Evolutionary conservation across 441 rosid species (phyloP).

Genomic region (Euphorbia celastroides): DNA sequence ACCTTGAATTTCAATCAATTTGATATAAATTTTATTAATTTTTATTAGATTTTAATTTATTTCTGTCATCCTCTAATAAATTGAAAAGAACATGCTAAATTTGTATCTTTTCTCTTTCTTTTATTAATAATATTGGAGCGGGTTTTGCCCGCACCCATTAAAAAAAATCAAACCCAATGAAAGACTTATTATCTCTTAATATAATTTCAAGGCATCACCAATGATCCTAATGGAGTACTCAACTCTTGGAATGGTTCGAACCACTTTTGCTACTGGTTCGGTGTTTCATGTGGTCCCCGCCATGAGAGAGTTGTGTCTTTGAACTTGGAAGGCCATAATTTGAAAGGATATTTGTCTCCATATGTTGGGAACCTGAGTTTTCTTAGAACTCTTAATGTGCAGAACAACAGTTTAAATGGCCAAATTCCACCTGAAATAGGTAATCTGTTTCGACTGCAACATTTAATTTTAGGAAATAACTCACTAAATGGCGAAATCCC

Average conservation of each 20-base stretch:
- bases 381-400: neutral
- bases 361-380: neutral
- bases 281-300: neutral
- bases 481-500: constrained; percentile 8
- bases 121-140: too few species aligned
- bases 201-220: neutral
- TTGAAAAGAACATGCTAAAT: too few species aligned
- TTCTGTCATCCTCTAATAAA: too few species aligned
- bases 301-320: neutral
- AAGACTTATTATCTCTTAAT: too few species aligned
- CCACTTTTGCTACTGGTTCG: neutral
- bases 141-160: too few species aligned
- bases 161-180: too few species aligned
- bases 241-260: neutral
- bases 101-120: too few species aligned
- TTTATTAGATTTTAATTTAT: too few species aligned
- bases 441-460: neutral
- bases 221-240: neutral
- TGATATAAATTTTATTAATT: too few species aligned
- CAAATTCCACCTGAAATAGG: neutral
- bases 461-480: neutral
- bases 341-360: neutral
- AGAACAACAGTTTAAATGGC: neutral
- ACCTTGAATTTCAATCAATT: too few species aligned
- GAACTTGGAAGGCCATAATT: neutral